phyloP scores from a whole-genome alignment of 805 yeast genomes.

The Metschnikowia arizonensis region DNA sequence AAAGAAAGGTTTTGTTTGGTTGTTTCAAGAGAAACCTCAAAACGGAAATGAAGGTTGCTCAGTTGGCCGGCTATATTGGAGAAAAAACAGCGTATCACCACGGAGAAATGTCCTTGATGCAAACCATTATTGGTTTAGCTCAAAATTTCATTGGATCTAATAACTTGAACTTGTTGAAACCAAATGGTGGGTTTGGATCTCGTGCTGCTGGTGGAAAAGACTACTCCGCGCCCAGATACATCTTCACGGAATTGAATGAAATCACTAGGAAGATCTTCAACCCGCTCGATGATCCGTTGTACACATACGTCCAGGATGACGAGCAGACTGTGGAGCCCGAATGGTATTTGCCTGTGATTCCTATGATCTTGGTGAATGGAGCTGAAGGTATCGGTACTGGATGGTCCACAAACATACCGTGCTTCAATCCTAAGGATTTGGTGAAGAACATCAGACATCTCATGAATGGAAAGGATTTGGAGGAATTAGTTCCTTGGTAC shows the following conservation, averaged over 20 bases:
- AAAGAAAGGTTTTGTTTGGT: slow-evolving; percentile 86
- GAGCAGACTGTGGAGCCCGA: slow-evolving; percentile 93
- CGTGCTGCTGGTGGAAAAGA: slow-evolving; percentile 97
- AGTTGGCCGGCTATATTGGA: slow-evolving; percentile 82
- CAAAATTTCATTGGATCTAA: slow-evolving; percentile 94
- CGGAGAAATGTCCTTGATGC: slow-evolving; percentile 84
- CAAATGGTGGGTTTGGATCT: slow-evolving; percentile 95
- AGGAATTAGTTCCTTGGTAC: slow-evolving; percentile 86
- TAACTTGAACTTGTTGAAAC: slow-evolving; percentile 76
- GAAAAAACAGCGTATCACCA: slow-evolving; percentile 93
- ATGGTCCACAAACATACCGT: slow-evolving; percentile 93
- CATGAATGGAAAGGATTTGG: slow-evolving; percentile 67
- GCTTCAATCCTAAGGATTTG: slow-evolving; percentile 81
- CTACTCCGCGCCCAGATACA: slow-evolving; percentile 97
- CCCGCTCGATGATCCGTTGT: slow-evolving; percentile 72
- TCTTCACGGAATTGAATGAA: slow-evolving; percentile 76
- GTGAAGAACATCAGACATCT: slow-evolving; percentile 68
- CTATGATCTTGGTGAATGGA: slow-evolving; percentile 93
- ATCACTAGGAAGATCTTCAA: slow-evolving; percentile 75
- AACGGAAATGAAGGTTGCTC: slow-evolving; percentile 83
- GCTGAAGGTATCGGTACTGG: slow-evolving; percentile 99
- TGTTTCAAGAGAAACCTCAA: slow-evolving; percentile 77
- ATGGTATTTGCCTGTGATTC: slow-evolving; percentile 91
- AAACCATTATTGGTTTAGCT: slow-evolving; percentile 89
- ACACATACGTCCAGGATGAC: slow-evolving; percentile 83